Conservation (phyloP, 176 grass and related monocot species). For the Sorghum bicolor region Sorghum_bicolor_NCBIv3 NC_012872.2:2745501-2746000, state of each 20-base stretch:
- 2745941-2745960: slow-evolving; percentile 58
- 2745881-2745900: slow-evolving; percentile 75
- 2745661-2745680: slow-evolving; percentile 51
- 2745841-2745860: slow-evolving; percentile 94
- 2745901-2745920: slow-evolving; percentile 95
- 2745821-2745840: slow-evolving; percentile 86
- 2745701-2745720: slow-evolving; percentile 82
- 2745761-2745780: slow-evolving; percentile 57
- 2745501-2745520: not conserved
- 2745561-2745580: slow-evolving; percentile 65
- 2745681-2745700: slow-evolving; percentile 55
- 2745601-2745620: slow-evolving; percentile 90
- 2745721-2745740: slow-evolving; percentile 80
- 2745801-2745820: slow-evolving; percentile 70
- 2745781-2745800: slow-evolving; percentile 88
- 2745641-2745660: slow-evolving; percentile 62
- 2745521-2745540: slow-evolving; percentile 21
- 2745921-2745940: slow-evolving; percentile 73
- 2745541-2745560: slow-evolving; percentile 37
- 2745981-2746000: slow-evolving; percentile 90
- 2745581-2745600: slow-evolving; percentile 42
- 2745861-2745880: slow-evolving; percentile 72
- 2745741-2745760: slow-evolving; percentile 86
- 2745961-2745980: slow-evolving; percentile 91
- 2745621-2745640: slow-evolving; percentile 80